These are phyloP conservation scores for Neofusicoccum kwambonambiense DNA, from an alignment of 2,329 filamentous ascomycete genomes.

Conservation along the genomic window DNA sequence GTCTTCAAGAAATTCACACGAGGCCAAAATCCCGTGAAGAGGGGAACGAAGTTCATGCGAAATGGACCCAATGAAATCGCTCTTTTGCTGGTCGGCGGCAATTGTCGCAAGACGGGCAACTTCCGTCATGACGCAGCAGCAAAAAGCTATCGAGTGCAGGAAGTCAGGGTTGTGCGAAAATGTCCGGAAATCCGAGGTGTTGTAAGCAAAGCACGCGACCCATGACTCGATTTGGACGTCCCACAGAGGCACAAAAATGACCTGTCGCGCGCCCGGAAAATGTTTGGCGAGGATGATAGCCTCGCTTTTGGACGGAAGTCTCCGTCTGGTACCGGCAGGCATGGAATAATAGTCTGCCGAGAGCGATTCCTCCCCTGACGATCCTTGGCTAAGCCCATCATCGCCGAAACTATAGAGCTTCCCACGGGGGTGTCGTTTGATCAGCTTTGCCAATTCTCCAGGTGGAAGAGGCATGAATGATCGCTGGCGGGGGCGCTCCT, in stretches of 20 bases:
- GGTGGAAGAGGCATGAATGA: constrained; percentile 23
- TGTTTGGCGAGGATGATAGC: constrained; percentile 42
- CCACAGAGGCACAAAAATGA: constrained; percentile 54
- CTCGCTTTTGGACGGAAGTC: constrained; percentile 28
- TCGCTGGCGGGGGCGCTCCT: not conserved
- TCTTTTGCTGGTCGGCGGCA: constrained; percentile 48
- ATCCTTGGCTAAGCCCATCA: constrained; percentile 26
- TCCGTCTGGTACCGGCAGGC: constrained; percentile 10
- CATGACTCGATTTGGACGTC: constrained; percentile 49
- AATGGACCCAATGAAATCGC: constrained; percentile 53
- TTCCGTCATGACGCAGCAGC: constrained; percentile 44
- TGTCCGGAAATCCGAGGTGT: constrained; percentile 30
- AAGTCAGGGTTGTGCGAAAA: constrained; percentile 41
- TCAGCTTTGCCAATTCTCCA: constrained; percentile 22
- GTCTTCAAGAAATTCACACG: constrained; percentile 50
- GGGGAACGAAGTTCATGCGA: constrained; percentile 53
- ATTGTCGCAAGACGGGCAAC: constrained; percentile 40
- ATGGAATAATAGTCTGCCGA: constrained; percentile 6
- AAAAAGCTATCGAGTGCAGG: constrained; percentile 42
- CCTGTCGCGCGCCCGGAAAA: constrained; percentile 48
- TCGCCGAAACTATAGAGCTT: constrained; percentile 37
- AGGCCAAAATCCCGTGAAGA: constrained; percentile 41
- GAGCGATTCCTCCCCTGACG: constrained; percentile 26
- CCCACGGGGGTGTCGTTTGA: constrained; percentile 33
- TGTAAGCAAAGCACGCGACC: constrained; percentile 48